Conservation (phyloP, 139 green algal genomes). For the Zygnema circumcarinatum region DNA sequence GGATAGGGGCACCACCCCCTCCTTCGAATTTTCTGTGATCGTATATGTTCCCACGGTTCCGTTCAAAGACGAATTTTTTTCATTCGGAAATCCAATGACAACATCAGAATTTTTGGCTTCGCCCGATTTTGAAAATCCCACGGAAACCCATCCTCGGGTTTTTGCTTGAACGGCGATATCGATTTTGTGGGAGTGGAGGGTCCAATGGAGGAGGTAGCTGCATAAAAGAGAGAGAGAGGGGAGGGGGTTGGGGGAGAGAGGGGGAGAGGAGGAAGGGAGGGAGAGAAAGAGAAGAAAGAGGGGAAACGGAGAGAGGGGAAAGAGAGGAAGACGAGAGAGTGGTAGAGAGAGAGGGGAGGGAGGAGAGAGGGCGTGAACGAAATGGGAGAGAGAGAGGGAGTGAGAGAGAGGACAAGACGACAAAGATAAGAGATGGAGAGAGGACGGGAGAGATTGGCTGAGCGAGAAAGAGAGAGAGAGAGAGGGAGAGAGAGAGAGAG, state of each 20-base stretch:
- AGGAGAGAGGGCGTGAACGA: not conserved
- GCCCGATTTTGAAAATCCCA: conserved; percentile 8
- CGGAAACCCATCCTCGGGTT: conserved; percentile 18
- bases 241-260: not conserved
- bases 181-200: not conserved
- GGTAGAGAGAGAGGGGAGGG: not conserved
- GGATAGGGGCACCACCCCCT: not conserved
- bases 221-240: not conserved
- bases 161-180: conserved; percentile 8
- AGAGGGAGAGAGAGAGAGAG: not conserved
- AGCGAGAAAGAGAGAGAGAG: not conserved
- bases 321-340: not conserved
- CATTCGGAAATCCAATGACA: conserved; percentile 6
- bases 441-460: not conserved
- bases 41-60: not conserved
- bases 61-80: not conserved
- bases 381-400: not conserved
- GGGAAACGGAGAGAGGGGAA: not conserved
- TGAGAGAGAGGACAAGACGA: not conserved
- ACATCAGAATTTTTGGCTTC: conserved; percentile 7
- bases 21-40: not conserved
- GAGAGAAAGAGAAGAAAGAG: not conserved
- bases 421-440: not conserved
- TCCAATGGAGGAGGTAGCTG: conserved; percentile 20
- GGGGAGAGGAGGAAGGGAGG: not conserved